These are phyloP conservation scores for Phialophora macrospora DNA, from an alignment of 2,329 filamentous ascomycete genomes.

Conservation along the genomic window DNA sequence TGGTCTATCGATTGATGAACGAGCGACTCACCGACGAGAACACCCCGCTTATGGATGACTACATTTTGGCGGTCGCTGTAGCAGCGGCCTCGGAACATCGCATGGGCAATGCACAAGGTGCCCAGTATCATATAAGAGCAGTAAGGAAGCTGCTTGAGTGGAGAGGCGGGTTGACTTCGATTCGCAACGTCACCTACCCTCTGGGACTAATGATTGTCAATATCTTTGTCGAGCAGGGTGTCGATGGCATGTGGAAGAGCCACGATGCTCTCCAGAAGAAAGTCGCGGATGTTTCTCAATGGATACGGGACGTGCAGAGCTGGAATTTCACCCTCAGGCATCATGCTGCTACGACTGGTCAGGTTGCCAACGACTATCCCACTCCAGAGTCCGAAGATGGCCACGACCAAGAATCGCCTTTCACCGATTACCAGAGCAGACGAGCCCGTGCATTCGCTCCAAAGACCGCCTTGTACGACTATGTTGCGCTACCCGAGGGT, in stretches of 20 bases:
- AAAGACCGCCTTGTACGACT: constrained; percentile 12
- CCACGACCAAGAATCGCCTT: too few relatives aligned
- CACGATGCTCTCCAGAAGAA: constrained; percentile 1
- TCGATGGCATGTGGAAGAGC: constrained; percentile 10
- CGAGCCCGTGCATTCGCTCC: constrained; percentile 10
- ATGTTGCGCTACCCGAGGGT: constrained; percentile 8
- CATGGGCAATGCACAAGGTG: constrained; percentile 11
- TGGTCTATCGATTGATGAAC: constrained; percentile 18
- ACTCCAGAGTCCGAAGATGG: neutral
- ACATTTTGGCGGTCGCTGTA: constrained; percentile 10
- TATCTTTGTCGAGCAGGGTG: constrained; percentile 16
- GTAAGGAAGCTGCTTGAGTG: constrained; percentile 13
- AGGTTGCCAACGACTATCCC: neutral
- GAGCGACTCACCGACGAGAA: constrained; percentile 1
- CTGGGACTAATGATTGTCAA: constrained; percentile 21
- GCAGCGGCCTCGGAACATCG: constrained; percentile 17
- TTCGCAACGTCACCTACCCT: constrained; percentile 14
- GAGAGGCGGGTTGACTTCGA: constrained; percentile 3
- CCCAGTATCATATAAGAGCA: constrained; percentile 15
- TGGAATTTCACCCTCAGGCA: constrained; percentile 8
- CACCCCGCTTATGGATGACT: constrained; percentile 13
- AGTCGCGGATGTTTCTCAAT: neutral
- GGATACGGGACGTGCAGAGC: constrained; percentile 6
- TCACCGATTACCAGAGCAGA: neutral
- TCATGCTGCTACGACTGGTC: neutral